phyloP scores from a whole-genome alignment of 495 filamentous ascomycete species.

The Aspergillus coremiiformis region DNA sequence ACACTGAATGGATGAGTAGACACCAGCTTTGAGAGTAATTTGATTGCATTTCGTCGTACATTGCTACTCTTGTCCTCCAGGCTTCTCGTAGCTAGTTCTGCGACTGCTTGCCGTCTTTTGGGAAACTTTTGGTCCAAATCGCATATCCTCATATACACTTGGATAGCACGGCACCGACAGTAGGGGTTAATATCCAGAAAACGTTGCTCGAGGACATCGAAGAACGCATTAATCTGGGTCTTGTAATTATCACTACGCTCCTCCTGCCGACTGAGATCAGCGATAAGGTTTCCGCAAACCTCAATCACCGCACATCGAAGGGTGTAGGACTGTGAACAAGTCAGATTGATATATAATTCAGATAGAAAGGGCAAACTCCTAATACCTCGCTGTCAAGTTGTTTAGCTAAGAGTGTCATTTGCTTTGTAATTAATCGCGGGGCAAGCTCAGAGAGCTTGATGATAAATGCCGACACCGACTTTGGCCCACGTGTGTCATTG shows the following conservation, averaged over 20 bases:
- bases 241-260: slow-evolving; percentile 87
- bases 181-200: slow-evolving; percentile 98
- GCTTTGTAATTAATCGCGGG: slow-evolving; percentile 88
- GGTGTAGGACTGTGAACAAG: slow-evolving; percentile 65
- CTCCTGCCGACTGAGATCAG: slow-evolving; percentile 82
- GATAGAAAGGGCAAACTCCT: not conserved
- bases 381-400: slow-evolving; percentile 89
- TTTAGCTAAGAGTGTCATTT: slow-evolving; percentile 89
- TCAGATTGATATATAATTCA: slow-evolving; percentile 9
- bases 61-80: slow-evolving; percentile 98
- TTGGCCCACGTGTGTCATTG: slow-evolving; percentile 90
- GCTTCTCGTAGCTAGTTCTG: slow-evolving; percentile 78
- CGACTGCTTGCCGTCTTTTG: slow-evolving; percentile 77
- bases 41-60: slow-evolving; percentile 90
- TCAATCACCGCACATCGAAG: slow-evolving; percentile 91
- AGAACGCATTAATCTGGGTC: slow-evolving; percentile 90
- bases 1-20: slow-evolving; percentile 89
- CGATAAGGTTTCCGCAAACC: slow-evolving; percentile 95
- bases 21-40: slow-evolving; percentile 76
- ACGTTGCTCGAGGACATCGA: slow-evolving; percentile 90
- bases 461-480: slow-evolving; percentile 96
- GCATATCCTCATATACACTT: slow-evolving; percentile 87
- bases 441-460: slow-evolving; percentile 92
- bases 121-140: slow-evolving; percentile 92
- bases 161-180: slow-evolving; percentile 83